A percentile compares a stretch with the other conserved stretches of the same genome.
Evolutionary conservation across 2,329 filamentous ascomycete genomes (phyloP).

Genomic region (Aciculosporium take): DNA sequence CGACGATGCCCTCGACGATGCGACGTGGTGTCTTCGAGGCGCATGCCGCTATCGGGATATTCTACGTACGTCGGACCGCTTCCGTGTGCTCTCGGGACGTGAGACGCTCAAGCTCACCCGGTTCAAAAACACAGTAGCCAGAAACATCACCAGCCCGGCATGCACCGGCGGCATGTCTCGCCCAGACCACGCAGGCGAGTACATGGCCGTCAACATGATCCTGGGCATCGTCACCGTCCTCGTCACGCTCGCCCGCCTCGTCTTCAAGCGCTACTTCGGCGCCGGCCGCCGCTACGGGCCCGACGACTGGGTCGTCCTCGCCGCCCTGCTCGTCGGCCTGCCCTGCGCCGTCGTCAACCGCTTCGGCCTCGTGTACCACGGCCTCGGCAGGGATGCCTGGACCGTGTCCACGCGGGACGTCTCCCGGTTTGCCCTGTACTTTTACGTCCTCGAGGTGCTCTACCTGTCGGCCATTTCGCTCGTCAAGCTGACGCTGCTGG

Average conservation of each 20-base stretch:
- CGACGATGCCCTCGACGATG: slow-evolving; percentile 1
- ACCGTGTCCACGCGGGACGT: slow-evolving; percentile 24
- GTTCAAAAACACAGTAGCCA: background rate
- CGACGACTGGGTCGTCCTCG: slow-evolving; percentile 19
- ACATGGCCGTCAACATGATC: slow-evolving; percentile 1
- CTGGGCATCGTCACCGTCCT: slow-evolving; percentile 19
- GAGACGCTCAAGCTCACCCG: no score
- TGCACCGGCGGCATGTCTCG: background rate
- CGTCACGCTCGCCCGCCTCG: slow-evolving; percentile 21
- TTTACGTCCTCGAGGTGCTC: slow-evolving; percentile 25
- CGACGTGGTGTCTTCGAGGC: background rate
- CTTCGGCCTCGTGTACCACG: slow-evolving; percentile 18
- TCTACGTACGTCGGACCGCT: slow-evolving; percentile 1
- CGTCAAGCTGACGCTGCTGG: slow-evolving; percentile 33
- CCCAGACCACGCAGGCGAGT: background rate
- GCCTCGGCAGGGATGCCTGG: slow-evolving; percentile 33
- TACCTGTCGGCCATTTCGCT: slow-evolving; percentile 31
- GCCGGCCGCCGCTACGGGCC: slow-evolving; percentile 16
- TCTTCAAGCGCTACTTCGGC: slow-evolving; percentile 13
- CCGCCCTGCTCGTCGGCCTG: slow-evolving; percentile 11
- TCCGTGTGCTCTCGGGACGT: no score
- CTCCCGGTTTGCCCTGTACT: slow-evolving; percentile 24
- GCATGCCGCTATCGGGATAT: slow-evolving; percentile 1
- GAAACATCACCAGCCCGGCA: slow-evolving; percentile 2
- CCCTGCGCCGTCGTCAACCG: slow-evolving; percentile 17